Percentiles rank a stretch among this genome's conserved stretches.
Conservation (phyloP, 192 early-diverging fungal genomes). For the Pecoramyces ruminantium region DNA sequence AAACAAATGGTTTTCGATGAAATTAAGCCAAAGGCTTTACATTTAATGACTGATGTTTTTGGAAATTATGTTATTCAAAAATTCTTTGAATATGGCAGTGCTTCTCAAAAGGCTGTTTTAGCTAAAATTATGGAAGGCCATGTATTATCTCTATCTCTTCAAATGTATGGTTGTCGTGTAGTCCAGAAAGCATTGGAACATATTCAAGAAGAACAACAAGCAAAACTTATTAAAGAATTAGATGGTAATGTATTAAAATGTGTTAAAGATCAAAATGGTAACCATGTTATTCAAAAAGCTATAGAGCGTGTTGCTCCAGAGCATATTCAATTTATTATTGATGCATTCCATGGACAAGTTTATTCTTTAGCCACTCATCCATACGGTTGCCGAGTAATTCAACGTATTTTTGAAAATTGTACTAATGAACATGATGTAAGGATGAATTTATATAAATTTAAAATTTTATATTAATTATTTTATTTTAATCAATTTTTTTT, state of each 20-base stretch:
- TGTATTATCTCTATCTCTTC: conserved; percentile 77
- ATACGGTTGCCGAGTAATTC: conserved; percentile 96
- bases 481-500: neutral
- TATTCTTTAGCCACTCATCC: conserved; percentile 92
- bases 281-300: conserved; percentile 99
- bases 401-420: conserved; percentile 99
- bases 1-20: conserved; percentile 96
- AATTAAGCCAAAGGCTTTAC: conserved; percentile 72
- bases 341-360: conserved; percentile 92
- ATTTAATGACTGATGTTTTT: conserved; percentile 98
- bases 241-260: conserved; percentile 94
- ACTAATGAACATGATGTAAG: conserved; percentile 65
- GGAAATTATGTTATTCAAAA: conserved; percentile 99
- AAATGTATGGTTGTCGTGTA: conserved; percentile 99
- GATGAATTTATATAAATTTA: no score
- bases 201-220: conserved; percentile 80
- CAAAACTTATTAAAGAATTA: conserved; percentile 72
- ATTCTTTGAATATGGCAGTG: conserved; percentile 91
- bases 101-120: conserved; percentile 68
- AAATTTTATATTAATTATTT: neutral
- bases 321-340: conserved; percentile 92
- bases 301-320: conserved; percentile 88
- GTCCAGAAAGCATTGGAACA: conserved; percentile 97
- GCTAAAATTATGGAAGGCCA: conserved; percentile 94
- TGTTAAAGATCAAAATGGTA: conserved; percentile 99